Base-by-base conservation (phyloP, 495 filamentous ascomycete species). In the Podospora comata region DNA sequence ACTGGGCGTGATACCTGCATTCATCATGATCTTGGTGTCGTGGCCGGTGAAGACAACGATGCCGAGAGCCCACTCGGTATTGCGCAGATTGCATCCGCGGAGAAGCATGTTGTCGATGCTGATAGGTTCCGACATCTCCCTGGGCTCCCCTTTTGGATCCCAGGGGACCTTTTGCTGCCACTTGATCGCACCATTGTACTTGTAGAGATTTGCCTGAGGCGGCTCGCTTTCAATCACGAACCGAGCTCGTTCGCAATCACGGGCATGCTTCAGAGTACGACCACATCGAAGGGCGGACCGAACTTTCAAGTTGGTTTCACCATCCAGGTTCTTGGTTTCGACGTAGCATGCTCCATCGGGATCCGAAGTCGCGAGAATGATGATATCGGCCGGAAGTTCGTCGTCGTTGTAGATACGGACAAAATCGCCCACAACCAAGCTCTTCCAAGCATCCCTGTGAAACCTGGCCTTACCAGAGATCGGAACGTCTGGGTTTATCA, bases 11-110 rank as follows among this genome's bases (percentile, higher is more conserved):
- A 92, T 91, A 65, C 96, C 96, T 13, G 96, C 90, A 77, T 99
- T 99, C 80, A 97, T 90, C 96, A 99, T 99, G 77, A 98, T 98
- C 82, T 98, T 99, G 23, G 96, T 97, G 73, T 99, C 96, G 72
- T 91, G 89, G 54, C 96, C 96, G 27, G 96, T 99, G 82, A 96
- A 99, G 53, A 96, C 82, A 60, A 98, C 96, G n/a, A 99, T 85
- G 66, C 94, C 96, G 30, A 99, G 87, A 63, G 91, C 85, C 96
- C 96, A 99, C 74, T 98, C 92, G 5, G 96, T 99, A 78, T 98
- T 99, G 62, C 93, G 89, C 7, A 99, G 80, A 71, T 91, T 94
- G 80, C 93, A 95, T 28, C 96, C 96, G 79, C 96, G 89, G 55
- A 99, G 87, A 5, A 99, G 85, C 71, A 98, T 74, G 75, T 99